phyloP scores from a whole-genome alignment of 2,329 filamentous ascomycete genomes.

The Fusarium piperis region DNA sequence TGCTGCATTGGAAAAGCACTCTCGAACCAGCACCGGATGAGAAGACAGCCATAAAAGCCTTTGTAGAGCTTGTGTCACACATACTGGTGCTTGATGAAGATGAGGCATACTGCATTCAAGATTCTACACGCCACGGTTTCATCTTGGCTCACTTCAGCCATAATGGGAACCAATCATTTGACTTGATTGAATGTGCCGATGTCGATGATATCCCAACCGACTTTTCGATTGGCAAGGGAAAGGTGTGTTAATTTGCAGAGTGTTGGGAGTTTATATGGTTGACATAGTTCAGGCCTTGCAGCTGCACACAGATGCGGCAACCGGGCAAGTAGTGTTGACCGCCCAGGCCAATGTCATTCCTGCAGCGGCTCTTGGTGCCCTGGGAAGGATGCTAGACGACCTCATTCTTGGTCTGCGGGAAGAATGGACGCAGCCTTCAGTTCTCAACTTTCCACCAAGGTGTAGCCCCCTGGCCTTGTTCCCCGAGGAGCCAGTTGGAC shows the following conservation, averaged over 20 bases:
- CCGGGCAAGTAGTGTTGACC: neutral
- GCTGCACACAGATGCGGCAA: neutral
- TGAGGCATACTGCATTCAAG: constrained; percentile 8
- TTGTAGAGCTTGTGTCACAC: constrained; percentile 3
- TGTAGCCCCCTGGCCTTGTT: neutral
- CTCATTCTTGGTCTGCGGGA: neutral
- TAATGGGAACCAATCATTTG: neutral
- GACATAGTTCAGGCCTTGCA: neutral
- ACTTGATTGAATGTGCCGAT: neutral
- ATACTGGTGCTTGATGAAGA: neutral
- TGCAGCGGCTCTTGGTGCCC: neutral
- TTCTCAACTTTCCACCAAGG: constrained; percentile 16
- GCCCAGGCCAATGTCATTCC: neutral
- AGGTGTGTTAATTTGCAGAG: neutral
- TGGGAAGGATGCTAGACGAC: constrained; percentile 4
- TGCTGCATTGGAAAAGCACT: constrained; percentile 2
- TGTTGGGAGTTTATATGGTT: neutral
- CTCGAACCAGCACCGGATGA: neutral
- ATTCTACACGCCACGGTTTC: neutral
- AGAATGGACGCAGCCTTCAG: constrained; percentile 8
- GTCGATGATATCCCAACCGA: neutral
- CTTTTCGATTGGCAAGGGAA: constrained; percentile 15
- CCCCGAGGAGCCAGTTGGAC: neutral
- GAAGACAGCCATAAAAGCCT: neutral
- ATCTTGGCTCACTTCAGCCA: neutral